Conservation (phyloP, 345 rosid species). For the Ceriops zippeliana region DNA sequence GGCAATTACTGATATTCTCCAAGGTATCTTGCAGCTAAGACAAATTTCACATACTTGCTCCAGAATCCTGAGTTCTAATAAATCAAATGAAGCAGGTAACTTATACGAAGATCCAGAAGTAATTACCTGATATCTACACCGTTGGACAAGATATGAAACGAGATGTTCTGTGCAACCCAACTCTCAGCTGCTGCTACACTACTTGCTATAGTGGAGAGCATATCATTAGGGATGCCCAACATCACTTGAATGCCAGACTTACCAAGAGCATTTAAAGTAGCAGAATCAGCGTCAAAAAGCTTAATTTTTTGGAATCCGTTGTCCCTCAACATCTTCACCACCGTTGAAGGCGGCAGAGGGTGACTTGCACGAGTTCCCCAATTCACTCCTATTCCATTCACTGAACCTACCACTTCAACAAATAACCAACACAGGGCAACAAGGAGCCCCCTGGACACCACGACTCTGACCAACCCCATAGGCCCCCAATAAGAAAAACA, state of each 20-base stretch:
- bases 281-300: constrained; percentile 23
- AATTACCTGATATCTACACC: constrained; percentile 27
- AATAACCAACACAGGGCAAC: constrained; percentile 9
- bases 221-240: constrained; percentile 29
- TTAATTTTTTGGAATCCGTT: constrained; percentile 23
- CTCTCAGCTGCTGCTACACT: constrained; percentile 14
- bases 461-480: neutral
- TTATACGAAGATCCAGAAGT: neutral
- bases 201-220: constrained; percentile 15
- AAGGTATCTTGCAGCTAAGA: no score
- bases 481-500: neutral
- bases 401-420: neutral
- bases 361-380: constrained; percentile 26
- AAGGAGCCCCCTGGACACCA: neutral
- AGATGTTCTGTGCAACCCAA: constrained; percentile 20
- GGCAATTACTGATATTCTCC: no score
- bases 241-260: constrained; percentile 23
- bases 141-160: constrained; percentile 8
- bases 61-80: no score
- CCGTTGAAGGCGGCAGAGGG: constrained; percentile 17
- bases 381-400: constrained; percentile 22
- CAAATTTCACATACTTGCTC: no score
- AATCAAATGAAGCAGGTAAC: neutral
- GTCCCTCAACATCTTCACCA: constrained; percentile 19
- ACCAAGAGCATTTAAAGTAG: constrained; percentile 14